Base-by-base conservation (phyloP, 257 asterid species). In the Mitragyna speciosa region DNA sequence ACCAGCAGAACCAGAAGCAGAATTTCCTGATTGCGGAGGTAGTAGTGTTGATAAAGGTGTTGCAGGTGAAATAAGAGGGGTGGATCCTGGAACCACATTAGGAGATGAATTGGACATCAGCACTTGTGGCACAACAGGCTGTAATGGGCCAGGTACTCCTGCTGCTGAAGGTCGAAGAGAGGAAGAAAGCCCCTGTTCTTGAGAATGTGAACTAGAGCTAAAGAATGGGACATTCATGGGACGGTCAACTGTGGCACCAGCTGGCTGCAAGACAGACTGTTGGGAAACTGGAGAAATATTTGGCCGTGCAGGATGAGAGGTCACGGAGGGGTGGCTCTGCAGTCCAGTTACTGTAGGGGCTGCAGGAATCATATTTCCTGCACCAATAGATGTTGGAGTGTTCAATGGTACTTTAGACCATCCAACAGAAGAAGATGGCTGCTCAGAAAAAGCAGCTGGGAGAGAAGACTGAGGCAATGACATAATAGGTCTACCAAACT, bases 401-500 rank as follows among this genome's bases (percentile, higher is more conserved):
- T 76, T 78, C 76, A 80, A 45, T 39, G 83, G 84, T 51, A 82
- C 76, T 12, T 81, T 89, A 66, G 87, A 78, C 90, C 89, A 89
- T 70, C 85, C 82, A 68, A 86, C 43, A 48, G 87, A 75, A 71
- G 72, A 77, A 45, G 58, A 70, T 28, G 81, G 80, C 58, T 77
- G 87, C 71, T 70, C 61, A 58, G 77, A 48, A 28, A 75, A 48
- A 10, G 56, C 31, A 30, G 76, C 36, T 19, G 79, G 72, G 6
- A 69, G 65, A 36, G n/a, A 72, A 68, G 83, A 47, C 58, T 76
- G 90, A 66, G 87, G 84, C 77, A 76, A 41, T 70, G 90, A 11
- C 68, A 84, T 79, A 59, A 66, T 72, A 5, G 96, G 84, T 51
- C 85, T 81, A 30, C 79, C 69, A 77, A 75, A 73, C 51, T 82